phyloP scores from a whole-genome alignment of 345 rosid genomes.

The Populus ilicifolia region DNA sequence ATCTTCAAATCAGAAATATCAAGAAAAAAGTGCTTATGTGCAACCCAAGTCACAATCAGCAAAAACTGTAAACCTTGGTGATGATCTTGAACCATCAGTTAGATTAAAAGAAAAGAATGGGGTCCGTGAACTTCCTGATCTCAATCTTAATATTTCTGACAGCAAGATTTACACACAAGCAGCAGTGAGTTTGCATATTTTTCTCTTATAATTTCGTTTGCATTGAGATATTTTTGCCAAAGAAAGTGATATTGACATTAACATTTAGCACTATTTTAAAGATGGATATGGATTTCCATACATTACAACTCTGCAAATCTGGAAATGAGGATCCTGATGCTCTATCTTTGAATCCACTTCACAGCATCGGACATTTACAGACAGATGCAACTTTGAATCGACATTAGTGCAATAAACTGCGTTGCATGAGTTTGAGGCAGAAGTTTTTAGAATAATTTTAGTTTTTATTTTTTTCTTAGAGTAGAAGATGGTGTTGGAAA shows the following conservation, averaged over 20 bases:
- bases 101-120: slow-evolving; percentile 53
- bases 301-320: slow-evolving; percentile 2
- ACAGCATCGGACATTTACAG: background rate
- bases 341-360: background rate
- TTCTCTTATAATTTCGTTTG: background rate
- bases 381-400: background rate
- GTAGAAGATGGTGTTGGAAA: background rate
- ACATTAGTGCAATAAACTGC: background rate
- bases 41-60: slow-evolving; percentile 49
- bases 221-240: background rate
- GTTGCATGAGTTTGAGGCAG: background rate
- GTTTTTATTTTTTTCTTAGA: background rate
- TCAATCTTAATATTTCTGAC: slow-evolving; percentile 56
- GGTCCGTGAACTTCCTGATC: slow-evolving; percentile 42
- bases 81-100: slow-evolving; percentile 41
- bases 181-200: slow-evolving; percentile 35
- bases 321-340: background rate
- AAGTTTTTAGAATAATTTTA: background rate
- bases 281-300: background rate
- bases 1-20: slow-evolving; percentile 43
- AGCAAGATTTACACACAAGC: slow-evolving; percentile 40
- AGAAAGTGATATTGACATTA: background rate
- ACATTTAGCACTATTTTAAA: background rate
- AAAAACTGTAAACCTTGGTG: slow-evolving; percentile 29
- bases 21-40: slow-evolving; percentile 42